Percentiles rank a stretch among this genome's conserved stretches.
phyloP scores from a whole-genome alignment of 768 basidiomycete genomes.

The Pleurotus tuoliensis region DNA sequence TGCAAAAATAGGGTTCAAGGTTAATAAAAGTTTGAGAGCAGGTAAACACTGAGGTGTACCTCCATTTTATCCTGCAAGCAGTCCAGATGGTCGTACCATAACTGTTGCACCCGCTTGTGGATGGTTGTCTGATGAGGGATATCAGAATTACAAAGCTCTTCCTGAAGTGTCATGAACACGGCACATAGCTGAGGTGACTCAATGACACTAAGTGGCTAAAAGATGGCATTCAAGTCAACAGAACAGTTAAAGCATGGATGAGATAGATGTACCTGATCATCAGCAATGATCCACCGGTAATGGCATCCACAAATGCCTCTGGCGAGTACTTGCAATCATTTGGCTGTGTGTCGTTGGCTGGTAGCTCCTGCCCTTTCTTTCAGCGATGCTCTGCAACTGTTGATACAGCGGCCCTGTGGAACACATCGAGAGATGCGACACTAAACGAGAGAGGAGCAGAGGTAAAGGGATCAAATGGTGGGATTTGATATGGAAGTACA shows the following conservation, averaged over 20 bases:
- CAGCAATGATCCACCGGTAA: background rate
- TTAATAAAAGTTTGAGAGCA: background rate
- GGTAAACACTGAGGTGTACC: slow-evolving; percentile 9
- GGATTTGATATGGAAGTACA: no score
- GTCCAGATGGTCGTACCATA: slow-evolving; percentile 18
- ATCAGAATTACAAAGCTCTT: slow-evolving; percentile 25
- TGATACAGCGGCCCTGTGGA: no score
- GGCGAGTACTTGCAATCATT: background rate
- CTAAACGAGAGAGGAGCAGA: no score
- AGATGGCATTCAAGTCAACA: background rate
- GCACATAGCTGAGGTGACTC: slow-evolving; percentile 15
- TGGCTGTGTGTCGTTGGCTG: background rate
- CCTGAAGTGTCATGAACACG: slow-evolving; percentile 19
- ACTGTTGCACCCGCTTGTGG: background rate
- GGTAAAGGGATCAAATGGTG: no score
- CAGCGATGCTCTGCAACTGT: no score
- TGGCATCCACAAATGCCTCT: background rate
- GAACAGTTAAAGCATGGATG: background rate
- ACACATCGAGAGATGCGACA: no score
- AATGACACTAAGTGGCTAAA: slow-evolving; percentile 8
- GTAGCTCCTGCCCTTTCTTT: background rate
- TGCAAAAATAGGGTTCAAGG: no score
- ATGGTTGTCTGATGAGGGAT: slow-evolving; percentile 15
- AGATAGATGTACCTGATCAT: background rate
- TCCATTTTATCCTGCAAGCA: slow-evolving; percentile 16